Percentiles rank a stretch among this genome's conserved stretches.
These are phyloP conservation scores for Stephania yunnanensis DNA, from an alignment of 164 flowering plant species.

Conservation along the genomic window DNA sequence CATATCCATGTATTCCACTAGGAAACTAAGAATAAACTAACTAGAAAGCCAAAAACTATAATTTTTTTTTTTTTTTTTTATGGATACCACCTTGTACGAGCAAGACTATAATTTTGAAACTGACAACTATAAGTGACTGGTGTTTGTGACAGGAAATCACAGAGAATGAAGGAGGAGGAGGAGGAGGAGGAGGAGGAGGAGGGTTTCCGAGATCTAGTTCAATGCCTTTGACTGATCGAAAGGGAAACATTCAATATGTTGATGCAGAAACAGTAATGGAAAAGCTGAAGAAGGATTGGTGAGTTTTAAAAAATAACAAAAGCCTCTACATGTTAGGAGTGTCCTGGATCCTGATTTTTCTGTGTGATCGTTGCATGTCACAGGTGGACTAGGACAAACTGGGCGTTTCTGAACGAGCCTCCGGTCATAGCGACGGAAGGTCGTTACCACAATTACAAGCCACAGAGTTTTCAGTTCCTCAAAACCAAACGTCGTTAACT, in stretches of 20 bases:
- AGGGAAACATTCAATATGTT: conserved; percentile 11
- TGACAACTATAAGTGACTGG: background rate
- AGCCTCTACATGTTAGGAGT: background rate
- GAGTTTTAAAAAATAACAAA: background rate
- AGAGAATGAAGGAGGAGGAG: conserved; percentile 4
- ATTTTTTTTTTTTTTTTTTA: too few species aligned
- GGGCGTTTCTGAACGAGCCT: conserved; percentile 53
- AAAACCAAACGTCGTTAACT: conserved; percentile 7
- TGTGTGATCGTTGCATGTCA: background rate
- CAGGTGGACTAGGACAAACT: conserved; percentile 87
- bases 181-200: background rate
- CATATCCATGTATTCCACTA: background rate
- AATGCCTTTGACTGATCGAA: conserved; percentile 24
- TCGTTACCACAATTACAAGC: conserved; percentile 29
- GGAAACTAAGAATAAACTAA: too few species aligned
- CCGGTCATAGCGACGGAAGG: conserved; percentile 47
- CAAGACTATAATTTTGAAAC: background rate
- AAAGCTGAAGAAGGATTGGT: conserved; percentile 46
- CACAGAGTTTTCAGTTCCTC: conserved; percentile 29
- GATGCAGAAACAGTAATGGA: conserved; percentile 23
- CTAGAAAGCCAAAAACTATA: background rate
- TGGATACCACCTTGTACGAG: background rate
- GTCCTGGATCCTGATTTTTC: background rate
- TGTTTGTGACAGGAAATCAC: conserved; percentile 20
- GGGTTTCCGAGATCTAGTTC: conserved; percentile 36